Conservation (phyloP, 192 early-diverging fungal genomes). For the Coemansia sp. region DNA sequence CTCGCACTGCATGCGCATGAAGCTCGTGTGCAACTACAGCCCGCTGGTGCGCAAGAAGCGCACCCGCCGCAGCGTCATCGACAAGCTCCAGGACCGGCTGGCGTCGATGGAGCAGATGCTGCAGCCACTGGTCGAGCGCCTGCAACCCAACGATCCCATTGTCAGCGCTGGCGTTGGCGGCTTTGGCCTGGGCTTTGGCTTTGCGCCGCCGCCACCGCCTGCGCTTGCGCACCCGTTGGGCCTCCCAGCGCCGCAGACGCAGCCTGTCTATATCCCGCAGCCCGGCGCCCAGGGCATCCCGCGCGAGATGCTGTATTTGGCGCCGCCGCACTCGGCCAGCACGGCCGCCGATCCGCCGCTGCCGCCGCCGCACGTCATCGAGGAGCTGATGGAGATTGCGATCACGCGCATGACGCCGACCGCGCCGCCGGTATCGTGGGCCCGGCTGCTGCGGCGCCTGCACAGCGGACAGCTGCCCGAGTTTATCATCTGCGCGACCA, state of each 20-base stretch:
- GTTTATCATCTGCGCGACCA: conserved; percentile 34
- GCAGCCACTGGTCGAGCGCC: conserved; percentile 51
- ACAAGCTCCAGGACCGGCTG: conserved; percentile 49
- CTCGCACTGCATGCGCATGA: conserved; percentile 49
- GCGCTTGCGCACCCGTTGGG: conserved; percentile 38
- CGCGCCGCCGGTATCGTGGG: conserved; percentile 36
- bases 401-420: conserved; percentile 31
- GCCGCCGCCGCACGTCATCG: conserved; percentile 35
- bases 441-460: conserved; percentile 26
- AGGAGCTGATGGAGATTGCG: conserved; percentile 48
- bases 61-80: conserved; percentile 48
- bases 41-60: conserved; percentile 53
- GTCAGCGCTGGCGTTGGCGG: conserved; percentile 22
- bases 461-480: conserved; percentile 44
- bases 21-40: conserved; percentile 53
- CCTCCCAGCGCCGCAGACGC: conserved; percentile 3
- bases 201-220: conserved; percentile 35
- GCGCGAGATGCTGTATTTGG: conserved; percentile 2
- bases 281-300: conserved; percentile 5
- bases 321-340: not conserved
- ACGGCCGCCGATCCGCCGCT: conserved; percentile 8
- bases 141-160: conserved; percentile 46
- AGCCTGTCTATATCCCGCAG: conserved; percentile 3
- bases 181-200: conserved; percentile 33
- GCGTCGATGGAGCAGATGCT: conserved; percentile 54